Conservation (phyloP, 495 filamentous ascomycete species). For the Platismatia glauca region DNA sequence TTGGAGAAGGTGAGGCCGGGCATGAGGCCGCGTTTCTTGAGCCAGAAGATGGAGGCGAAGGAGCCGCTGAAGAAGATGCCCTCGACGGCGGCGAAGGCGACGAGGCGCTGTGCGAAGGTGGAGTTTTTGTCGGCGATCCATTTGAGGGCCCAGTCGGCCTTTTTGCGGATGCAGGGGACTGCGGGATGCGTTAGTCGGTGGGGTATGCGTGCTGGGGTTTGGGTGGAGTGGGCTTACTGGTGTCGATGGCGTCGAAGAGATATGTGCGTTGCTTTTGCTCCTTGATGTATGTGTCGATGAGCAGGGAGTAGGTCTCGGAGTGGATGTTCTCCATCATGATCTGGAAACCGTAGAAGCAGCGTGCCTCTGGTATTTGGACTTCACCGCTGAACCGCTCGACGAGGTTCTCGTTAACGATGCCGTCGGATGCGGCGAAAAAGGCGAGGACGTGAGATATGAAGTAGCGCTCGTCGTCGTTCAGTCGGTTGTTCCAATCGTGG, state of each 20-base stretch:
- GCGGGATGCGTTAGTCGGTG: slow-evolving; percentile 27
- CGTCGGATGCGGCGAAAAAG: slow-evolving; percentile 99
- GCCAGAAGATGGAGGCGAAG: slow-evolving; percentile 99
- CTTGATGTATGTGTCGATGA: slow-evolving; percentile 99
- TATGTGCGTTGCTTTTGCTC: slow-evolving; percentile 92
- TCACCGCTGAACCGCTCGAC: slow-evolving; percentile 96
- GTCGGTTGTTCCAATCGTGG: slow-evolving; percentile 95
- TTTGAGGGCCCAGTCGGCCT: slow-evolving; percentile 92
- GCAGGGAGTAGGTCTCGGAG: slow-evolving; percentile 97
- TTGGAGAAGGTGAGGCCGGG: slow-evolving; percentile 97
- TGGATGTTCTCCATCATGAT: slow-evolving; percentile 99
- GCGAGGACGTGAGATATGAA: slow-evolving; percentile 98
- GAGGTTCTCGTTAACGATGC: slow-evolving; percentile 99
- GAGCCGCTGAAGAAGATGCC: slow-evolving; percentile 99
- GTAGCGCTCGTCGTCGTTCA: slow-evolving; percentile 95
- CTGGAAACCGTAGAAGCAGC: slow-evolving; percentile 99
- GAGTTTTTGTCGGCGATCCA: slow-evolving; percentile 92
- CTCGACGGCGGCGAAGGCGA: slow-evolving; percentile 96
- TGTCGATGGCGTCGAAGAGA: slow-evolving; percentile 97
- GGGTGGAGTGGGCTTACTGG: slow-evolving; percentile 49
- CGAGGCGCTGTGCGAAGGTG: slow-evolving; percentile 89
- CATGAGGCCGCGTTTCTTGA: slow-evolving; percentile 99
- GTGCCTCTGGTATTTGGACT: slow-evolving; percentile 94
- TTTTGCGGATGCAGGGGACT: slow-evolving; percentile 93
- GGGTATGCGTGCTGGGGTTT: not conserved